These are phyloP conservation scores for Psilocybe mexicana DNA, from an alignment of 1,284 basidiomycete genomes.

Conservation along the genomic window DNA sequence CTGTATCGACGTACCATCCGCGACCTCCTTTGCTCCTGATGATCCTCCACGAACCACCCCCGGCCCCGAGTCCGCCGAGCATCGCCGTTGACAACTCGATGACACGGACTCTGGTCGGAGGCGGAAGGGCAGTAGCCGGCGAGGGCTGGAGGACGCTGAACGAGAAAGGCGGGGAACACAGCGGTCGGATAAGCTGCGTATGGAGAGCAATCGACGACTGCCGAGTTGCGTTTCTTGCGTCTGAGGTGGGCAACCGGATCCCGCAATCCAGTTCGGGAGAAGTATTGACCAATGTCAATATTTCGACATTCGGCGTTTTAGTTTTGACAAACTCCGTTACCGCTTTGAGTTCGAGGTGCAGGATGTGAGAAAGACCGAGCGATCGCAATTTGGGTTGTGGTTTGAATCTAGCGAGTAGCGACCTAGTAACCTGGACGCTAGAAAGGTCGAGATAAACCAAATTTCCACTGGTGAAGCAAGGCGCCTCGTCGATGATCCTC, in stretches of 20 bases:
- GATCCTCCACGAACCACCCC: slow-evolving; percentile 84
- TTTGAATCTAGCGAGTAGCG: slow-evolving; percentile 58
- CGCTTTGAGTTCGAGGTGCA: slow-evolving; percentile 64
- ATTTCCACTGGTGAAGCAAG: slow-evolving; percentile 78
- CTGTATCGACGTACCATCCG: slow-evolving; percentile 94
- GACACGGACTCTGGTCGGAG: slow-evolving; percentile 81
- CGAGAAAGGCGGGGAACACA: slow-evolving; percentile 79
- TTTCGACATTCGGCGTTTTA: slow-evolving; percentile 80
- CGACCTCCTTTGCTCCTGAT: slow-evolving; percentile 89
- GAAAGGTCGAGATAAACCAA: slow-evolving; percentile 91
- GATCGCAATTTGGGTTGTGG: slow-evolving; percentile 81
- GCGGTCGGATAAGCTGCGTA: slow-evolving; percentile 71
- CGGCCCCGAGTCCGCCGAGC: slow-evolving; percentile 71
- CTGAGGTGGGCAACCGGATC: slow-evolving; percentile 32
- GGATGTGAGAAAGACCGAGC: slow-evolving; percentile 86
- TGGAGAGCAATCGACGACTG: slow-evolving; percentile 68
- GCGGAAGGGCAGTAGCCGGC: slow-evolving; percentile 33
- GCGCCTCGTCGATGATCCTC: slow-evolving; percentile 73
- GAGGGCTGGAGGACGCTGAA: slow-evolving; percentile 45
- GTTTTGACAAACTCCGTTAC: slow-evolving; percentile 71
- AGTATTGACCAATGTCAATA: slow-evolving; percentile 82
- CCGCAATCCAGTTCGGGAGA: slow-evolving; percentile 73
- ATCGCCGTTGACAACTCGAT: slow-evolving; percentile 84
- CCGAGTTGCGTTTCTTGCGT: slow-evolving; percentile 39
- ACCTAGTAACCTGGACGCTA: slow-evolving; percentile 72